These are phyloP conservation scores for Phytophthora pistaciae DNA, from an alignment of 352 stramenopile species.

Conservation along the genomic window DNA sequence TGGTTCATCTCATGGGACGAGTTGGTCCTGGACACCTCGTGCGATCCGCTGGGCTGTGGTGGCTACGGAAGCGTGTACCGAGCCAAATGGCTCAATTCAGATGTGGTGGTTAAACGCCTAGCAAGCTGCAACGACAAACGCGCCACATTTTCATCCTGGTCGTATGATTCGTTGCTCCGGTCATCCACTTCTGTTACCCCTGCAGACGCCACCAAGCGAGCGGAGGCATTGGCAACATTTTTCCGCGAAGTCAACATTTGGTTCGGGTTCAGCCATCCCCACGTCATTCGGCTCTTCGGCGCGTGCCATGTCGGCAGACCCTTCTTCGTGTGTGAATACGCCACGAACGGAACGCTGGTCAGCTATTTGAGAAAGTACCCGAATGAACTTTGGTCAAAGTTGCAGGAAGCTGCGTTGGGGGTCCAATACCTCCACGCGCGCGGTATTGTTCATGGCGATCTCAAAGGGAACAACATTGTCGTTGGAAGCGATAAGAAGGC, in stretches of 20 bases:
- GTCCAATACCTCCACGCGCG: conserved; percentile 7
- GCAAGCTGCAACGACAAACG: not conserved
- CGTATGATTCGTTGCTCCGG: not conserved
- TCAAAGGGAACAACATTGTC: conserved; percentile 21
- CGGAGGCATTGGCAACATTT: conserved; percentile 3
- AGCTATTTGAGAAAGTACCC: conserved; percentile 7
- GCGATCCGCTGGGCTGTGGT: not conserved
- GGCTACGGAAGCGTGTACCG: conserved; percentile 7
- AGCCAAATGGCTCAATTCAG: conserved; percentile 8
- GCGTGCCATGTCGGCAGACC: conserved; percentile 18
- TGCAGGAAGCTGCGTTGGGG: conserved; percentile 5
- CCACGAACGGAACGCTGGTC: conserved; percentile 13
- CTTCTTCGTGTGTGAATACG: conserved; percentile 22
- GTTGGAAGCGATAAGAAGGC: conserved; percentile 18
- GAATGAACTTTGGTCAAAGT: not conserved
- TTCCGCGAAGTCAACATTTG: conserved; percentile 16
- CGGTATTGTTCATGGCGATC: conserved; percentile 6
- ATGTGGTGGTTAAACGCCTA: conserved; percentile 6
- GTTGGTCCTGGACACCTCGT: not conserved
- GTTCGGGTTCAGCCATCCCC: conserved; percentile 15
- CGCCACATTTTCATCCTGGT: not conserved
- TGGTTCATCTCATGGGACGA: conserved; percentile 15
- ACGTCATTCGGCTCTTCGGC: conserved; percentile 17
- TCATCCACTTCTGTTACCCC: not conserved
- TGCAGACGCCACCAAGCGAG: not conserved